Evolutionary conservation across 2,329 filamentous ascomycete genomes (phyloP), one percentile per base, ranked within the genome.

Genomic region (Botrytis fragariae): DNA sequence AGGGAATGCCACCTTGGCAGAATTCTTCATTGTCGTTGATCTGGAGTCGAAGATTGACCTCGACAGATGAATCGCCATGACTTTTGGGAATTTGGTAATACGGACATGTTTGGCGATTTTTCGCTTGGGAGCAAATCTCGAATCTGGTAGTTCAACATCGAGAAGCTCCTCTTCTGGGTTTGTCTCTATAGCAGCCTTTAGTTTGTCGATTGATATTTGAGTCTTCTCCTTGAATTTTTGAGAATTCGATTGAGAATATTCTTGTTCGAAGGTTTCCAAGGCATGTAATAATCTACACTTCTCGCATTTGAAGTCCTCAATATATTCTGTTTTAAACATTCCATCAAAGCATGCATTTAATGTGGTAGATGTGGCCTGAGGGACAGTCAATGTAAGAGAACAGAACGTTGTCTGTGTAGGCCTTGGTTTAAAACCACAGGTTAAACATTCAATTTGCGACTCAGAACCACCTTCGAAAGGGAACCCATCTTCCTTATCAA

Each of bases 231-330:
- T 87, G 76, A 87, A 88, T 32, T 75, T 78, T 8, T 87, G 85
- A 0, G 88, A 88, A 35, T 82, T 85, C 5, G 88, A 85, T 72
- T 84, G 87, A 48, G 84, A 82, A 48, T 91, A 81, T 75, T 94
- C 90, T 63, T 78, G 67, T 75, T 89, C 84, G 76, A 93, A 88
- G 69, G 87, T 83, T 44, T 90, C 85, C 71, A 93, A 84, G 6
- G 94, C 94, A 81, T 97, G 92, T 61, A 93, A 83, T n/a, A 99
- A 86, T 35, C 94, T 90, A 80, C 96, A 99, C 83, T 91, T 93
- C 79, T 98, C 96, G 84, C 96, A 99, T 78, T 93, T 95, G 85
- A 97, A 99, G 81, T 97, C 96, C 76, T 98, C 95, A 77, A 99
- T 98, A 81, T 94, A 92, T 82, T 99, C 96, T 0, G 93, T 94